These are phyloP conservation scores for Atkinsonella hypoxylon DNA, from an alignment of 2,329 filamentous ascomycete species.

Conservation along the genomic window DNA sequence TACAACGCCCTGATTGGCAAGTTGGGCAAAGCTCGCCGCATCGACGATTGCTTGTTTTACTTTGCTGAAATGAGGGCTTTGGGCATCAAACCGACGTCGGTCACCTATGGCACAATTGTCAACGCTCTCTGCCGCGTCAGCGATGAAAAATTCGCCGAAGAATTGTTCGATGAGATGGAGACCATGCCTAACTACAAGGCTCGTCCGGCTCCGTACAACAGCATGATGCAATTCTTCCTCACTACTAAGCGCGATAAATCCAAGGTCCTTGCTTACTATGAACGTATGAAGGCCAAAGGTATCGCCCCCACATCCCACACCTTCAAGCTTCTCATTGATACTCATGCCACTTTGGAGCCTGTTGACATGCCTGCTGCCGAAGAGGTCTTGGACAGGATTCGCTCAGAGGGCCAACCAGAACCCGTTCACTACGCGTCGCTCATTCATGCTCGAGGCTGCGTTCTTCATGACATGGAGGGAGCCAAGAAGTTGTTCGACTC, in stretches of 20 bases:
- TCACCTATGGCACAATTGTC: slow-evolving; percentile 96
- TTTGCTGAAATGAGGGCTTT: slow-evolving; percentile 94
- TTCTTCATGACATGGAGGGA: slow-evolving; percentile 78
- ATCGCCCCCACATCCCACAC: slow-evolving; percentile 92
- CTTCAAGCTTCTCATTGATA: slow-evolving; percentile 94
- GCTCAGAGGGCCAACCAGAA: slow-evolving; percentile 65
- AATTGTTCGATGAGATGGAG: slow-evolving; percentile 99
- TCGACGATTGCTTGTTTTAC: slow-evolving; percentile 96
- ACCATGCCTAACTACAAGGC: slow-evolving; percentile 98
- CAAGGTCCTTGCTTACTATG: slow-evolving; percentile 90
- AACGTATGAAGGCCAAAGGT: slow-evolving; percentile 78
- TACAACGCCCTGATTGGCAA: slow-evolving; percentile 99
- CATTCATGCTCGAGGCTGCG: slow-evolving; percentile 91
- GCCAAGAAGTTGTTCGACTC: slow-evolving; percentile 73
- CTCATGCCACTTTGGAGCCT: slow-evolving; percentile 86
- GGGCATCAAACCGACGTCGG: slow-evolving; percentile 88
- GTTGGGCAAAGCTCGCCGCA: slow-evolving; percentile 91
- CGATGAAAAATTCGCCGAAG: slow-evolving; percentile 94
- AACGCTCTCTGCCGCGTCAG: slow-evolving; percentile 95
- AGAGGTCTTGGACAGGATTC: slow-evolving; percentile 68
- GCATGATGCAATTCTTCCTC: slow-evolving; percentile 98
- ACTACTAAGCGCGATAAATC: slow-evolving; percentile 91
- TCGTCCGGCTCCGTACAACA: slow-evolving; percentile 93
- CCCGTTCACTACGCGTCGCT: slow-evolving; percentile 92
- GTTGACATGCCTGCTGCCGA: slow-evolving; percentile 82